These are phyloP conservation scores for Grosmannia penicillata DNA, from an alignment of 2,329 filamentous ascomycete species.

Conservation along the genomic window DNA sequence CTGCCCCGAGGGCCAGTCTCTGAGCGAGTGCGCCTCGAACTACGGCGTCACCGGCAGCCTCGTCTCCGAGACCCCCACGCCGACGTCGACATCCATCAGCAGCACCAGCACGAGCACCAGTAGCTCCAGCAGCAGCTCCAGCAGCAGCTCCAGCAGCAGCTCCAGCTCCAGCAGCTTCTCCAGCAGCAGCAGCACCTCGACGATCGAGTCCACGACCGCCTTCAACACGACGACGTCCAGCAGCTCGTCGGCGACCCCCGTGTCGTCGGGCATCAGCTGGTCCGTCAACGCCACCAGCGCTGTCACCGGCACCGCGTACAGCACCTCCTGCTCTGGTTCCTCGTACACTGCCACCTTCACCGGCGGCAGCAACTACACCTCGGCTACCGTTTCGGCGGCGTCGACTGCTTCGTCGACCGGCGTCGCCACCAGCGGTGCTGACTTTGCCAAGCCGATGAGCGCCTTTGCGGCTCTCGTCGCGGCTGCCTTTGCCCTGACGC, in stretches of 20 bases:
- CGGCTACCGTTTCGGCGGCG: conserved; percentile 6
- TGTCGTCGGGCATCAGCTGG: conserved; percentile 7
- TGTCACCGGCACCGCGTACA: conserved; percentile 6
- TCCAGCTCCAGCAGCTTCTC: too few species aligned
- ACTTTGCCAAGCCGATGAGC: conserved; percentile 16
- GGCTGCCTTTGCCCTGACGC: conserved; percentile 15
- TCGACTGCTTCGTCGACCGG: conserved; percentile 3
- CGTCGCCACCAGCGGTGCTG: conserved; percentile 13
- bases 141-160: conserved; percentile 1
- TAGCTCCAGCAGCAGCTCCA: conserved; percentile 4
- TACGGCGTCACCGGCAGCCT: conserved; percentile 34
- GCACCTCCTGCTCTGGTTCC: conserved; percentile 3
- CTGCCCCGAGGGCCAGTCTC: conserved; percentile 40
- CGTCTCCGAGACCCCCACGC: conserved; percentile 26
- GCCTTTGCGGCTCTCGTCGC: conserved; percentile 15
- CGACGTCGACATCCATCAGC: conserved; percentile 16
- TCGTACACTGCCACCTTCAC: not conserved
- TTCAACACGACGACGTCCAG: conserved; percentile 6
- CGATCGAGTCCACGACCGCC: conserved; percentile 1
- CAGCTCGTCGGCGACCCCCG: conserved; percentile 4
- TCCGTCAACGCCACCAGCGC: conserved; percentile 10
- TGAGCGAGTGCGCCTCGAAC: conserved; percentile 37
- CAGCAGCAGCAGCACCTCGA: conserved; percentile 10
- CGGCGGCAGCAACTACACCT: conserved; percentile 7
- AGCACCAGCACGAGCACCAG: conserved; percentile 5